Evolutionary conservation across 2,329 filamentous ascomycete genomes (phyloP), one percentile per base, ranked within the genome.

Genomic region (Ramularia collo-cygni): DNA sequence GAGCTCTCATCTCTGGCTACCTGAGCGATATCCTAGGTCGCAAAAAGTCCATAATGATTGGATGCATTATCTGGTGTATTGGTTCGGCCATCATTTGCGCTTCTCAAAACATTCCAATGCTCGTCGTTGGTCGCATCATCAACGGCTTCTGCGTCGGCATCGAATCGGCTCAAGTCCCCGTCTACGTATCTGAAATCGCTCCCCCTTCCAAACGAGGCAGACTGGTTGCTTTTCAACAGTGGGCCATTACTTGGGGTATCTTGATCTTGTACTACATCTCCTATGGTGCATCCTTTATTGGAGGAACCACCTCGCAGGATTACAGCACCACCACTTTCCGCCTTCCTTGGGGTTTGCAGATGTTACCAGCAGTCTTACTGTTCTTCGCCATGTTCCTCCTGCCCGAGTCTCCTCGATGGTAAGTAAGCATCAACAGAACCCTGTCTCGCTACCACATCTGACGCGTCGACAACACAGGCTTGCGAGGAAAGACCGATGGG

Each of bases 101-200:
- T 2, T 61, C 80, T 2, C 72, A 79, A 51, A 77, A 78, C 53
- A 73, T 85, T 24, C 71, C 65, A 21, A 85, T 86, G 79, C 70
- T 88, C 14, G 75, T 83, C 38, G 72, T 72, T 3, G 83, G 82
- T 2, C 76, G 83, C 45, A 64, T 81, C 42, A 75, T 87, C 58
- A 79, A 82, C 46, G 83, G 83, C 29, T 54, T 86, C 49, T 78
- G 77, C 40, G 80, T 87, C 40, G 83, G 83, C 47, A 84, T 87
- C 50, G 77, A 77, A 47, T 79, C 75, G 27, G 75, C 77, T 3
- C 77, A 84, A 51, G 81, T 81, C 3, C 77, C 79, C 5, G 77
- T 83, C 14, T 51, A 82, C 51, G 71, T 82, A 12, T 74, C 77
- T 15, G 79, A 83, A 56, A 69, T 82, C 21, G 74, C 79, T 16